These are phyloP conservation scores for Pseudogymnoascus sp. DNA, from an alignment of 2,329 filamentous ascomycete species.

Conservation along the genomic window DNA sequence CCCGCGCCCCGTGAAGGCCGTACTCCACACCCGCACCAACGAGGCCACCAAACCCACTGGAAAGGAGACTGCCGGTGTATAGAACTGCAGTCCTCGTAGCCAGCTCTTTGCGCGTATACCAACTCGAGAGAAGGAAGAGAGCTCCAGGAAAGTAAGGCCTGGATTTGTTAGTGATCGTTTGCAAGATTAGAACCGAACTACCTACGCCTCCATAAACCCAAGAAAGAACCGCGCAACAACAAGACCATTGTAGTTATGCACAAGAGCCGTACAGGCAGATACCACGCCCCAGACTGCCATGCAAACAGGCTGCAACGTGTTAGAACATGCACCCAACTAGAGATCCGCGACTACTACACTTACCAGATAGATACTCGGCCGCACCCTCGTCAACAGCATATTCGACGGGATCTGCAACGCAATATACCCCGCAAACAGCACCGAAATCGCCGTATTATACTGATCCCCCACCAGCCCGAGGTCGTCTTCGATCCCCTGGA, in stretches of 20 bases:
- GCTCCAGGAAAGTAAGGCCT: slow-evolving; percentile 41
- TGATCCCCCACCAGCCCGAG: slow-evolving; percentile 32
- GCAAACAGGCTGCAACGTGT: slow-evolving; percentile 22
- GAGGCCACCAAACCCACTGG: slow-evolving; percentile 33
- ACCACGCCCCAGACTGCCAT: slow-evolving; percentile 33
- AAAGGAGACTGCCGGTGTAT: slow-evolving; percentile 28
- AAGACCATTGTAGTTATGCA: slow-evolving; percentile 22
- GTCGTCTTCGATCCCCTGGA: slow-evolving; percentile 18
- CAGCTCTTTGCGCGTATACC: slow-evolving; percentile 36
- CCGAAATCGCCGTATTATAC: slow-evolving; percentile 24
- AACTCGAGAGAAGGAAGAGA: slow-evolving; percentile 36
- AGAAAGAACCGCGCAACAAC: slow-evolving; percentile 26
- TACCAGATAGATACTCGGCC: slow-evolving; percentile 23
- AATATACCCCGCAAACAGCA: slow-evolving; percentile 37
- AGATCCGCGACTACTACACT: neutral
- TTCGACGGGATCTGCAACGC: slow-evolving; percentile 42
- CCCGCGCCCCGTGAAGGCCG: slow-evolving; percentile 9
- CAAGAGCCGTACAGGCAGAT: slow-evolving; percentile 37
- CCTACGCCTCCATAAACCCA: slow-evolving; percentile 28
- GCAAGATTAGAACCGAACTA: slow-evolving; percentile 32
- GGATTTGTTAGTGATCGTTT: slow-evolving; percentile 39
- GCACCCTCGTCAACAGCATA: slow-evolving; percentile 39
- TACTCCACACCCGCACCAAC: slow-evolving; percentile 32
- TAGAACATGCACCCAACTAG: neutral
- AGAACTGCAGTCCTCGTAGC: slow-evolving; percentile 33